Percentiles rank a stretch among this genome's conserved stretches.
Evolutionary conservation across 192 early-diverging fungal genomes (phyloP).

Genomic region (Lobulomyces angularis): DNA sequence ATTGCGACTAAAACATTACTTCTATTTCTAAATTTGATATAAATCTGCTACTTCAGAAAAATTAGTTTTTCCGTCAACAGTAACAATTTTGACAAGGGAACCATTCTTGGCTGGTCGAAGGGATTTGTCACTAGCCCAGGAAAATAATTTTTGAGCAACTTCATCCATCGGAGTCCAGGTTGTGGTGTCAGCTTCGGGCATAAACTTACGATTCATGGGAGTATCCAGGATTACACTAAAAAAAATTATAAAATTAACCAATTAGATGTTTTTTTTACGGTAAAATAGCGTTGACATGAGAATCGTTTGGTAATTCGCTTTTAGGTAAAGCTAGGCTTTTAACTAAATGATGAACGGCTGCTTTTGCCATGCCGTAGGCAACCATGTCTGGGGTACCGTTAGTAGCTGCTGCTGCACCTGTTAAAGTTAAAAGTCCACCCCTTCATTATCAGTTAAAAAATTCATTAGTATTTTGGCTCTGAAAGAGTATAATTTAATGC

Average conservation of each 20-base stretch:
- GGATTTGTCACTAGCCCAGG: conserved; percentile 41
- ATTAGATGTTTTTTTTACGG: conserved; percentile 6
- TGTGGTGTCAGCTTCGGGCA: conserved; percentile 69
- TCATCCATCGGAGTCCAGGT: conserved; percentile 72
- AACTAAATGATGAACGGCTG: conserved; percentile 82
- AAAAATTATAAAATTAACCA: background rate
- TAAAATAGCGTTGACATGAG: conserved; percentile 47
- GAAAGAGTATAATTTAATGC: too few species aligned
- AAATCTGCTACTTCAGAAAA: too few species aligned
- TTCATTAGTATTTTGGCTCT: background rate
- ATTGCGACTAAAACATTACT: too few species aligned
- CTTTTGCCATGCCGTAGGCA: conserved; percentile 90
- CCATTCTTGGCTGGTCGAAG: conserved; percentile 40
- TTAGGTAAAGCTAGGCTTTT: conserved; percentile 53
- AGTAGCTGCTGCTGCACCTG: conserved; percentile 61
- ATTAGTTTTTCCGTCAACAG: conserved; percentile 41
- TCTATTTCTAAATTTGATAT: background rate
- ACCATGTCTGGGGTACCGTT: conserved; percentile 55
- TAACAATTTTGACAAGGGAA: conserved; percentile 47
- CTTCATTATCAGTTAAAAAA: too few species aligned
- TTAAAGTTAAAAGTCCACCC: conserved; percentile 63
- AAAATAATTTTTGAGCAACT: conserved; percentile 53
- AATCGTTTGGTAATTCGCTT: conserved; percentile 57
- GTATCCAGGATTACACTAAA: conserved; percentile 73
- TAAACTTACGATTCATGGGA: conserved; percentile 73